These are phyloP conservation scores for Amanita molliuscula DNA, from an alignment of 768 basidiomycete genomes.

Conservation along the genomic window DNA sequence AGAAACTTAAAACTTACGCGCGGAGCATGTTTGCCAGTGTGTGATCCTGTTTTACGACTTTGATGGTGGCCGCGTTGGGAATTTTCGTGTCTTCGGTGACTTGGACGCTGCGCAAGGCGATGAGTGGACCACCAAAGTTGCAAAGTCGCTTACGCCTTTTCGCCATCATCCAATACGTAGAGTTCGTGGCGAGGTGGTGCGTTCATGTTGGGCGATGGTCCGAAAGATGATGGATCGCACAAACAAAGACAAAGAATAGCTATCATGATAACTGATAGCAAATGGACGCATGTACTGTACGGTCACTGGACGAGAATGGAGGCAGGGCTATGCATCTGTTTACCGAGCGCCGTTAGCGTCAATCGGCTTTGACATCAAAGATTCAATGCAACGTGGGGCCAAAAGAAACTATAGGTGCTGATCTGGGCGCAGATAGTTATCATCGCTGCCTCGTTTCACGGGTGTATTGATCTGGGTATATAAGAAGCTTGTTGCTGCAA, in stretches of 20 bases:
- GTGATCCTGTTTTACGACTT: conserved; percentile 94
- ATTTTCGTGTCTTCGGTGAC: conserved; percentile 95
- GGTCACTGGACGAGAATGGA: too few relatives aligned
- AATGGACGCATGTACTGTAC: too few relatives aligned
- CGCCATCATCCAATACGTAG: conserved; percentile 87
- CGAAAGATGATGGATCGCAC: background rate
- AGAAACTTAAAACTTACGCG: conserved; percentile 36
- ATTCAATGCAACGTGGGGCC: too few relatives aligned
- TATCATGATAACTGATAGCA: background rate
- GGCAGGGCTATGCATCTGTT: too few relatives aligned
- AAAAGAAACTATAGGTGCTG: too few relatives aligned
- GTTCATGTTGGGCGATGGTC: conserved; percentile 52
- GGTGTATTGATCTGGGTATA: too few relatives aligned
- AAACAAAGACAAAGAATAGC: background rate
- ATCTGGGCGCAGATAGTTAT: too few relatives aligned
- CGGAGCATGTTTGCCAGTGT: conserved; percentile 96
- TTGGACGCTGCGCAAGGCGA: conserved; percentile 51
- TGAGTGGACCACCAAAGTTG: conserved; percentile 9
- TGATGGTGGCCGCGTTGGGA: conserved; percentile 93
- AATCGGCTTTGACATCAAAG: too few relatives aligned
- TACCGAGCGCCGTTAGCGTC: too few relatives aligned
- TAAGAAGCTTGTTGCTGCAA: too few relatives aligned
- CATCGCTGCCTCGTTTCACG: too few relatives aligned
- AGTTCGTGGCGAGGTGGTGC: conserved; percentile 90
- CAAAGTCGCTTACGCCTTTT: conserved; percentile 71